Evolutionary conservation across 2,329 filamentous ascomycete species (phyloP).

Genomic region (Ophiostoma perfectum): DNA sequence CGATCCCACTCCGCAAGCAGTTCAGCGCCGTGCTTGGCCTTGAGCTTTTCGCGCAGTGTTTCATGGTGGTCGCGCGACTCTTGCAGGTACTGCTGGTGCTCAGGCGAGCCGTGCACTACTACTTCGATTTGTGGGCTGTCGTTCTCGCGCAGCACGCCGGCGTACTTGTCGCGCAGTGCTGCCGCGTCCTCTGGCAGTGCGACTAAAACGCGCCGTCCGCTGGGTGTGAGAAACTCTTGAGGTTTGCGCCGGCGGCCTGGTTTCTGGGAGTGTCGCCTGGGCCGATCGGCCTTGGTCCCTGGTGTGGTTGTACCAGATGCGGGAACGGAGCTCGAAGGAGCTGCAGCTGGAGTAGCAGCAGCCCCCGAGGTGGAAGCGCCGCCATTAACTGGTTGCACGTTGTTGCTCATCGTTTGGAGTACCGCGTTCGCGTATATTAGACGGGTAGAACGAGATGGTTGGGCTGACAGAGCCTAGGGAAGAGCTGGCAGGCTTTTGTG

Average conservation of each 20-base stretch:
- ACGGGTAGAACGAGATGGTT: not conserved
- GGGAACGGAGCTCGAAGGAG: constrained; percentile 11
- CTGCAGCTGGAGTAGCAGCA: not conserved
- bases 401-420: not conserved
- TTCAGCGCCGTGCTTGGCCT: constrained; percentile 44
- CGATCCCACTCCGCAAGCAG: constrained; percentile 52
- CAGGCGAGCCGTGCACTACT: constrained; percentile 51
- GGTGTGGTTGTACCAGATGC: constrained; percentile 16
- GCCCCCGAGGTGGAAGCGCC: not conserved
- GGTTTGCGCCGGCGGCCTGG: constrained; percentile 36
- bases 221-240: constrained; percentile 50
- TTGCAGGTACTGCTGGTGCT: constrained; percentile 44
- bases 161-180: constrained; percentile 42
- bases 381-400: not conserved
- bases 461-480: not conserved
- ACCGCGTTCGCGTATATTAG: not conserved
- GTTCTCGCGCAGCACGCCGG: constrained; percentile 27
- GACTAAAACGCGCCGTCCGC: constrained; percentile 53
- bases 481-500: not conserved
- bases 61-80: constrained; percentile 51
- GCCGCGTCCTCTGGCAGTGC: constrained; percentile 52
- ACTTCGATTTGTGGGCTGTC: constrained; percentile 45
- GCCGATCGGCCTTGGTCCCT: not conserved
- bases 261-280: not conserved
- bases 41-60: constrained; percentile 41